phyloP scores from a whole-genome alignment of 2,329 filamentous ascomycete species.

The Talaromyces atroroseus region DNA sequence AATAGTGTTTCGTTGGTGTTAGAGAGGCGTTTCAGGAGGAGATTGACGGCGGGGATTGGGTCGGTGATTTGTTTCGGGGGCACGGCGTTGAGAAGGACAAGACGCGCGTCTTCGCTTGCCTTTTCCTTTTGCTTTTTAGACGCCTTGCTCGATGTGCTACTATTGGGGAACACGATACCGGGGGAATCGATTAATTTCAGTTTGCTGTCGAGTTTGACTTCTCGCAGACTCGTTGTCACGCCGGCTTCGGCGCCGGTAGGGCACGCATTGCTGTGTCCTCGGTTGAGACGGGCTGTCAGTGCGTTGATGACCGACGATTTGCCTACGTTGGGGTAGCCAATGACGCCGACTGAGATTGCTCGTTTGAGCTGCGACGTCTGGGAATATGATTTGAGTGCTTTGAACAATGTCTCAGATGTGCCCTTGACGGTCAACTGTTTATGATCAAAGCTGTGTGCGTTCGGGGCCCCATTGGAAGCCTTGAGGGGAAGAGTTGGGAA shows the following conservation, averaged over 20 bases:
- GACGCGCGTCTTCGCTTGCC: constrained; percentile 71
- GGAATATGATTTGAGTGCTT: constrained; percentile 82
- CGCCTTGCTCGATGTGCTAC: constrained; percentile 43
- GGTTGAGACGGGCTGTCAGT: constrained; percentile 68
- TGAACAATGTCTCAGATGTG: constrained; percentile 79
- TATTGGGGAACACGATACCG: constrained; percentile 84
- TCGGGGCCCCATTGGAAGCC: constrained; percentile 73
- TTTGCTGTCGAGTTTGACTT: constrained; percentile 92
- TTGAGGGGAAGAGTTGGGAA: constrained; percentile 89
- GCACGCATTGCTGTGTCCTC: constrained; percentile 61
- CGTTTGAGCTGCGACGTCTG: constrained; percentile 73
- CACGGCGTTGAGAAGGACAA: constrained; percentile 83
- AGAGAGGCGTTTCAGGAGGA: constrained; percentile 77
- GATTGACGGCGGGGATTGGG: constrained; percentile 75
- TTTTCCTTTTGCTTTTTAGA: constrained; percentile 45
- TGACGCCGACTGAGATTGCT: constrained; percentile 83
- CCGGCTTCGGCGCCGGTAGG: constrained; percentile 88
- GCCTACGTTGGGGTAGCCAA: constrained; percentile 92
- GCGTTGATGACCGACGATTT: constrained; percentile 97
- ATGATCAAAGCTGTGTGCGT: constrained; percentile 89
- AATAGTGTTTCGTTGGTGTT: constrained; percentile 63
- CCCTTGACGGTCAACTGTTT: constrained; percentile 80
- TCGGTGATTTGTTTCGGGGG: constrained; percentile 93
- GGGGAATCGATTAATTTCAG: constrained; percentile 90
- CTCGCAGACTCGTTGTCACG: constrained; percentile 79